Conservation (phyloP, 768 basidiomycete species). For the Antrodiella citrinella region DNA sequence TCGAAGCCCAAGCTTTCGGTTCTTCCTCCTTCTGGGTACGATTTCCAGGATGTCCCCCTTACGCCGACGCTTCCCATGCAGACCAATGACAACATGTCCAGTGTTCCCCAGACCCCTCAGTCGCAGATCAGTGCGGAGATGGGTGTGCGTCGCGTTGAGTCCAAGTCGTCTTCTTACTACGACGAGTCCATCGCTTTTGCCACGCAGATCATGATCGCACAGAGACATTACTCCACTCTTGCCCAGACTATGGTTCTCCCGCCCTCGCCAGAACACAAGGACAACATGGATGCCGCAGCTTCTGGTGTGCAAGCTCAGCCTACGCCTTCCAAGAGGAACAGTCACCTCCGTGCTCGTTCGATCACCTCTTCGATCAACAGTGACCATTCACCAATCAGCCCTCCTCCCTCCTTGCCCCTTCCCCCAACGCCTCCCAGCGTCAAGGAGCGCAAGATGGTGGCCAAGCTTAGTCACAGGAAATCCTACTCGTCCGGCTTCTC, state of each 20-base stretch:
- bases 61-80: constrained; percentile 60
- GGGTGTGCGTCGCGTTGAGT: constrained; percentile 37
- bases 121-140: constrained; percentile 52
- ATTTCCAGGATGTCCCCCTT: constrained; percentile 23
- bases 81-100: constrained; percentile 36
- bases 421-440: constrained; percentile 72
- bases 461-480: constrained; percentile 44
- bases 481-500: constrained; percentile 46
- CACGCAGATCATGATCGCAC: constrained; percentile 61
- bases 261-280: constrained; percentile 33
- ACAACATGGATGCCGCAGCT: constrained; percentile 22
- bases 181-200: constrained; percentile 45
- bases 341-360: constrained; percentile 58
- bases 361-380: constrained; percentile 37
- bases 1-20: constrained; percentile 63
- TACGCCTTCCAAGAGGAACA: constrained; percentile 11
- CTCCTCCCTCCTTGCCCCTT: constrained; percentile 61
- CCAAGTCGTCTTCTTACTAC: constrained; percentile 47
- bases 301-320: constrained; percentile 29
- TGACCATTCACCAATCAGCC: constrained; percentile 33
- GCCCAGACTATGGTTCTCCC: constrained; percentile 57
- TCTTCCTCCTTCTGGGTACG: constrained; percentile 42
- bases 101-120: constrained; percentile 43
- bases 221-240: constrained; percentile 63
- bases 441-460: constrained; percentile 43